Evolutionary conservation across 768 basidiomycete genomes (phyloP).

Genomic region (Galerina sulciceps): DNA sequence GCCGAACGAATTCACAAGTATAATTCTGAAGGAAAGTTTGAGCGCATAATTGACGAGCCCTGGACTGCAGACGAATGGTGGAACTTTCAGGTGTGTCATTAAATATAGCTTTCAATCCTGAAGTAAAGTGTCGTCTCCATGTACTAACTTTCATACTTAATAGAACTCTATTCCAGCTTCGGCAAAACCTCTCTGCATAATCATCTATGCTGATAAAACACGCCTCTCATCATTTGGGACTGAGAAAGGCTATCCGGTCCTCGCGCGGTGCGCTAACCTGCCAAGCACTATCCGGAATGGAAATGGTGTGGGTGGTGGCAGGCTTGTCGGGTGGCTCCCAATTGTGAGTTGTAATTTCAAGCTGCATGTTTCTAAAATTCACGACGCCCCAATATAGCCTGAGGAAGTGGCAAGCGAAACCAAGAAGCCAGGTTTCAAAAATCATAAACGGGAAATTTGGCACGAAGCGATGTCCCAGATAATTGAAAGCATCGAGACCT

Average conservation of each 20-base stretch:
- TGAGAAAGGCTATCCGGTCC: conserved; percentile 39
- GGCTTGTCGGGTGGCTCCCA: conserved; percentile 40
- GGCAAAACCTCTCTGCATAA: conserved; percentile 32
- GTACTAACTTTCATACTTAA: too few relatives aligned
- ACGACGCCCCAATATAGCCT: conserved; percentile 21
- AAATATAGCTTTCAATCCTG: too few relatives aligned
- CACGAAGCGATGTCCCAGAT: conserved; percentile 35
- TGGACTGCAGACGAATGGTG: conserved; percentile 40
- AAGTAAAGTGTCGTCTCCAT: too few relatives aligned
- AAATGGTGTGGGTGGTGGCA: conserved; percentile 33
- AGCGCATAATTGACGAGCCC: conserved; percentile 38
- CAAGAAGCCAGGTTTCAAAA: conserved; percentile 32
- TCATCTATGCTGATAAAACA: conserved; percentile 45
- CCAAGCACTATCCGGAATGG: conserved; percentile 34
- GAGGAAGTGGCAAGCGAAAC: conserved; percentile 32
- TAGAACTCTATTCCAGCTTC: too few relatives aligned
- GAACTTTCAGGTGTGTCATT: conserved; percentile 36
- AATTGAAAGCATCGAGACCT: conserved; percentile 22
- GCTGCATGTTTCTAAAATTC: neutral
- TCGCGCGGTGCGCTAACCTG: conserved; percentile 33
- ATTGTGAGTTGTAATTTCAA: conserved; percentile 28
- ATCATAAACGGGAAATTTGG: conserved; percentile 40
- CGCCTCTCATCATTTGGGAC: conserved; percentile 40
- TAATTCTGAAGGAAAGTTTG: conserved; percentile 16
- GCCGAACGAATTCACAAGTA: neutral